Percentiles rank a stretch among this genome's conserved stretches.
Conservation (phyloP, 2,329 filamentous ascomycete species). For the Myriosclerotinia scirpicola region DNA sequence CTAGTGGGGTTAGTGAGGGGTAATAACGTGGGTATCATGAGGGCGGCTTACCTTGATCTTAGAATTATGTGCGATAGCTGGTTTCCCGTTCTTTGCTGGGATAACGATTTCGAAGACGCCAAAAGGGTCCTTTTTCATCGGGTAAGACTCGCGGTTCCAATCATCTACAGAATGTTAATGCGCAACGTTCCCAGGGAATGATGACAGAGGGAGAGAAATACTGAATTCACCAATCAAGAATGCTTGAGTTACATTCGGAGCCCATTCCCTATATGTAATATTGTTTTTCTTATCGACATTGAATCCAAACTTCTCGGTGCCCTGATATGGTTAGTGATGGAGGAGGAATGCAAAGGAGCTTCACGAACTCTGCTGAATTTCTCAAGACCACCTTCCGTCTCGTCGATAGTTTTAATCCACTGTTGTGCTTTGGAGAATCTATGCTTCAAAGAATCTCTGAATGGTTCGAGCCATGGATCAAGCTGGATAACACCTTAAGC, state of each 20-base stretch:
- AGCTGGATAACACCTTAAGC: conserved; percentile 79
- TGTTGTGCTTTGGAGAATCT: conserved; percentile 77
- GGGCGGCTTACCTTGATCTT: conserved; percentile 76
- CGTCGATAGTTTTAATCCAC: conserved; percentile 83
- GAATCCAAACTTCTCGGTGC: conserved; percentile 83
- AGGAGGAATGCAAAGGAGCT: conserved; percentile 11
- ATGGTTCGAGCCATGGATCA: conserved; percentile 87
- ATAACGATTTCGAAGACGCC: conserved; percentile 85
- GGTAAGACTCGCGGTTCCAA: conserved; percentile 80
- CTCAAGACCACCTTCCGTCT: conserved; percentile 83
- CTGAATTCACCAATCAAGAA: conserved; percentile 94
- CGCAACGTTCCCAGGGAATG: conserved; percentile 19
- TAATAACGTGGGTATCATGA: not conserved
- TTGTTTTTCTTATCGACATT: conserved; percentile 79
- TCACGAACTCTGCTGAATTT: conserved; percentile 77
- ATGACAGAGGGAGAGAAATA: conserved; percentile 44
- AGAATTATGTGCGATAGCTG: conserved; percentile 86
- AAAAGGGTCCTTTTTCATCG: conserved; percentile 82
- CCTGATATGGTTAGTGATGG: conserved; percentile 51
- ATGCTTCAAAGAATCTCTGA: conserved; percentile 71
- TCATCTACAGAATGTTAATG: conserved; percentile 57
- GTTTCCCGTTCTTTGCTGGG: conserved; percentile 69
- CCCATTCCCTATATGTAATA: conserved; percentile 94
- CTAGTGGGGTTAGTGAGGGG: conserved; percentile 47
- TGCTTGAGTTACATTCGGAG: conserved; percentile 81